These are phyloP conservation scores for Ustilago nuda DNA, from an alignment of 1,284 basidiomycete species.

Conservation along the genomic window DNA sequence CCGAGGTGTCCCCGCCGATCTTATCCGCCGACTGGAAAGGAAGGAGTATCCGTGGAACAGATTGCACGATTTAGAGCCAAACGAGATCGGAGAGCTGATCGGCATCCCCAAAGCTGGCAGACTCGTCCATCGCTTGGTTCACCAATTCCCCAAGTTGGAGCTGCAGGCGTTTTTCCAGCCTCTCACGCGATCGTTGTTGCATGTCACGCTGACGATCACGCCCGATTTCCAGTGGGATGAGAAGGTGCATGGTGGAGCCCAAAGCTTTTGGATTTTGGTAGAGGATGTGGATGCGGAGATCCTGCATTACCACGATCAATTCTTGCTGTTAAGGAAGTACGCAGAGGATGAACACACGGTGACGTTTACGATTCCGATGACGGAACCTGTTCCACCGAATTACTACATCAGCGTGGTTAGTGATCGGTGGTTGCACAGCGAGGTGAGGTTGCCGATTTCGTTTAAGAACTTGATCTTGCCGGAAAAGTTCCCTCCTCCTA, in stretches of 20 bases:
- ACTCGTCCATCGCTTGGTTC: constrained; percentile 91
- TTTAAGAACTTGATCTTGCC: constrained; percentile 98
- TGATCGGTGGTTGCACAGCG: constrained; percentile 94
- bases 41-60: constrained; percentile 79
- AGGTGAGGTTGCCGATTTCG: constrained; percentile 92
- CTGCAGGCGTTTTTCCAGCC: constrained; percentile 71
- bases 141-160: constrained; percentile 95
- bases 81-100: constrained; percentile 82
- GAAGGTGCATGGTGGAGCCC: constrained; percentile 86
- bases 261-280: constrained; percentile 89
- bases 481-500: constrained; percentile 94
- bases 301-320: constrained; percentile 92
- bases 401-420: constrained; percentile 96
- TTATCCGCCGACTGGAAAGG: constrained; percentile 91
- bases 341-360: constrained; percentile 89
- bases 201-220: constrained; percentile 74
- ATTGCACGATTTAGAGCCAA: constrained; percentile 66
- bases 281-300: constrained; percentile 98
- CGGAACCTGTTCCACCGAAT: constrained; percentile 95
- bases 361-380: constrained; percentile 93
- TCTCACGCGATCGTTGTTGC: constrained; percentile 64
- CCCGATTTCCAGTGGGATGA: constrained; percentile 99
- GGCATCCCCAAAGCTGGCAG: constrained; percentile 88
- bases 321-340: constrained; percentile 89
- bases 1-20: constrained; percentile 85